These are phyloP conservation scores for Globisporangium recalcitrans DNA, from an alignment of 352 stramenopile genomes.

Conservation along the genomic window DNA sequence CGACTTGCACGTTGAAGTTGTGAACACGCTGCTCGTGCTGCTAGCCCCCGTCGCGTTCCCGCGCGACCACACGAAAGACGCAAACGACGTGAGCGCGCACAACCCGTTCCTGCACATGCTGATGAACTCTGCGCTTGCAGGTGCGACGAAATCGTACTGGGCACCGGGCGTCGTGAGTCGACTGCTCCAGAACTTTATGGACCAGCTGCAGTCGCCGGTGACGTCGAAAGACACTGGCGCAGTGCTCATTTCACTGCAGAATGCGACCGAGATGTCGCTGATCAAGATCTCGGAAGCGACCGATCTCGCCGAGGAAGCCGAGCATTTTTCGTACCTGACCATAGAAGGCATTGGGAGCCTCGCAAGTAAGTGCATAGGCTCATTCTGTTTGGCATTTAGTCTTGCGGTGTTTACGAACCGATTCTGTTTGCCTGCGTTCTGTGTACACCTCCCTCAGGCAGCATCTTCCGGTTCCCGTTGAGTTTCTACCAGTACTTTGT, in stretches of 20 bases:
- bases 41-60: conserved; percentile 61
- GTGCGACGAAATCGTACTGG: conserved; percentile 44
- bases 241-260: conserved; percentile 32
- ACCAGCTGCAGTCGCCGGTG: conserved; percentile 36
- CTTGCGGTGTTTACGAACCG: not conserved
- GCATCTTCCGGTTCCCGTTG: conserved; percentile 58
- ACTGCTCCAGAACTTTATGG: conserved; percentile 59
- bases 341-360: conserved; percentile 61
- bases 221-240: conserved; percentile 28
- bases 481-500: conserved; percentile 73
- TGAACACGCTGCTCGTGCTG: conserved; percentile 70
- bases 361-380: conserved; percentile 38
- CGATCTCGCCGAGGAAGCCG: conserved; percentile 34
- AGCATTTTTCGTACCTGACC: conserved; percentile 66
- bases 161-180: conserved; percentile 42
- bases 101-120: conserved; percentile 71
- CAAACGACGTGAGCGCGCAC: conserved; percentile 33
- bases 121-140: conserved; percentile 30
- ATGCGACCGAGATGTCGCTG: conserved; percentile 47
- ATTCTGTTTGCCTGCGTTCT: not conserved
- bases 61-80: conserved; percentile 43
- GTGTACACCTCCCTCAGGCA: conserved; percentile 22
- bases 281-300: conserved; percentile 54
- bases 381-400: not conserved
- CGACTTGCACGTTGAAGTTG: conserved; percentile 68